Base-by-base conservation (phyloP, 2,329 filamentous ascomycete species). In the Tolypocladium paradoxum region DNA sequence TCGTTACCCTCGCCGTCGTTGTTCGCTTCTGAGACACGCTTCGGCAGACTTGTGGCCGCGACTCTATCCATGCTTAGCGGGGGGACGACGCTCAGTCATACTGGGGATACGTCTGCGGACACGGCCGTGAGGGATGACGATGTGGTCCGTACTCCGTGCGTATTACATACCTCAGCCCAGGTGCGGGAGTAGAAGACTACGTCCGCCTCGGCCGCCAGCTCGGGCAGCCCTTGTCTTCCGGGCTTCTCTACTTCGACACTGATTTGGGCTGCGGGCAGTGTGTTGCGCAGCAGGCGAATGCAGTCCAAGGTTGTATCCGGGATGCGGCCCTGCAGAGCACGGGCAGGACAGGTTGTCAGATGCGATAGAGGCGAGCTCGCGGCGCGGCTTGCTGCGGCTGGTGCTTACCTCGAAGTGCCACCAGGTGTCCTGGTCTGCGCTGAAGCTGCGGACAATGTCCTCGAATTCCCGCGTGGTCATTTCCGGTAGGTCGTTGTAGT, bases 231-330 rank as follows among this genome's bases (percentile, higher is more conserved):
- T 31, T 68, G 65, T 12, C 86, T 76, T 14, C 74, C 75, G 2
- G 85, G 85, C 64, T 87, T 89, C 69, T 90, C 86, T 43, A 86
- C 71, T 66, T 90, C 87, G 52, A 89, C 81, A 64, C 85, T 90
- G 62, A 89, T 71, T 48, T 61, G 74, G 48, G 74, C 70, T 5
- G 60, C 63, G 29, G 74, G 75, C 52, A 73, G 70, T 31, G 61
- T 61, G 45, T 62, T 61, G 49, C 79, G 78, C 57, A 88, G 64
- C 60, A 80, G 69, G 43, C 64, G 71, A 52, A 88, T 81, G 66
- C 83, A 87, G 43, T 73, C 63, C 24, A 81, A 68, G 29, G 77
- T 82, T 48, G 81, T 79, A 46, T 80, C 76, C 38, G 83, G 82
- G 53, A 81, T 79, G 52, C 85, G 80, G 55, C 86, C 87, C 81